Evolutionary conservation across 352 stramenopile species (phyloP), one percentile per base, ranked within the genome.

Genomic region (Globisporangium yorkense): DNA sequence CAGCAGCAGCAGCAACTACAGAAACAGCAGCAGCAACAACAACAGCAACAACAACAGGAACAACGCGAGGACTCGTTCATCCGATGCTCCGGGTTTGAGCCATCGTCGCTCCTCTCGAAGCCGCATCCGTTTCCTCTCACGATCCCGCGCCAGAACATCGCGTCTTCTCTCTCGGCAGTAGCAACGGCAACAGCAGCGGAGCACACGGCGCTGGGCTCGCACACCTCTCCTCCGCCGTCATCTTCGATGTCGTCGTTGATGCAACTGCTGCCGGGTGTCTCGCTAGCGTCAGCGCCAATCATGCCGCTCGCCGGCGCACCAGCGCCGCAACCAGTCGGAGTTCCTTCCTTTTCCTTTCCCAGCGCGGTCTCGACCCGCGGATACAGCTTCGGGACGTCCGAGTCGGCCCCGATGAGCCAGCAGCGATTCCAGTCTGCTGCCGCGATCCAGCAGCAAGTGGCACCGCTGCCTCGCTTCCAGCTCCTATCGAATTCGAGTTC

Each of bases 171-270:
- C 12, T 49, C 33, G 20, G 7, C 39, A 48, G 13, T 9, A 27
- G 39, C 27, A 8, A 10, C 24, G 24, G 16, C 44, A 53, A 8
- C 53, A 43, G 5, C 27, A 41, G 43, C 39, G 29, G 48, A 53
- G 6, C 48, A 5, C 29, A 27, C 48, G 8, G 21, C 27, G 20
- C 48, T 53, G 29, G 24, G 15, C 27, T 24, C 15, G 48, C 9
- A 37, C 48, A 53, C 2, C 16, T 21, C 15, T 18, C 8, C 48
- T 0, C n/a, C 48, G 0, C 5, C 44, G 44, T 27, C 48, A 10
- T 53, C 48, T 8, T 53, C 48, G 6, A 53, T 53, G 29, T 49
- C 44, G 44, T 15, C 44, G 21, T 27, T 53, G 27, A 41, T 37
- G 18, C 48, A 37, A 6, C 20, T 53, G 16, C 29, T 43, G 2